Evolutionary conservation across 129 eudicot genomes (phyloP).

Genomic region (Erigeron canadensis): DNA sequence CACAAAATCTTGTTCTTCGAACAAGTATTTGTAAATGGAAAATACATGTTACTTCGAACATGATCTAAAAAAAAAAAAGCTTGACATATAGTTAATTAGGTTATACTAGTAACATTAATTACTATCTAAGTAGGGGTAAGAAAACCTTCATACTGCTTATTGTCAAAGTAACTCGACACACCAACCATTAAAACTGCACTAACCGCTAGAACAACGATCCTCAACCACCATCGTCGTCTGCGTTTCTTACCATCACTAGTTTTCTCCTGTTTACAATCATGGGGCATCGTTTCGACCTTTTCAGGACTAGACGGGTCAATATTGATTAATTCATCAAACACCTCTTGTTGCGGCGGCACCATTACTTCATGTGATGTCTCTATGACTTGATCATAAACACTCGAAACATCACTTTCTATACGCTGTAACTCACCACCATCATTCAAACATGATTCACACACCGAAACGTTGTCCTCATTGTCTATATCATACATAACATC

Average conservation of each 20-base stretch:
- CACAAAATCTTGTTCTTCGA: too few species aligned
- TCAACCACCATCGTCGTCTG: slow-evolving; percentile 7
- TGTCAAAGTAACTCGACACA: slow-evolving; percentile 1
- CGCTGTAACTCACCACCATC: not conserved
- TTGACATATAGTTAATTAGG: not conserved
- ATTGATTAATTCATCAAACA: not conserved
- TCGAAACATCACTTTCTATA: not conserved
- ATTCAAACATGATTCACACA: slow-evolving; percentile 8
- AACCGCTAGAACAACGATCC: slow-evolving; percentile 8
- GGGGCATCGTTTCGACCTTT: not conserved
- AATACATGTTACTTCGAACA: too few species aligned
- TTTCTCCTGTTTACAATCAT: not conserved
- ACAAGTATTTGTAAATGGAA: too few species aligned
- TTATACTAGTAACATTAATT: not conserved
- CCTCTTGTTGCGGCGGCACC: not conserved
- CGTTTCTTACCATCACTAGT: slow-evolving; percentile 11
- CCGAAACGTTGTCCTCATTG: not conserved
- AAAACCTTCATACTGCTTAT: slow-evolving; percentile 5
- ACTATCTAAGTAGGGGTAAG: slow-evolving; percentile 22
- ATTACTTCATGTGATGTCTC: not conserved
- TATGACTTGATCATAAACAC: not conserved
- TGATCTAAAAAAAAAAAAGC: too few species aligned
- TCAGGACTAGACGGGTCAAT: not conserved
- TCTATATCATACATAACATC: not conserved
- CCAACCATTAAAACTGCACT: slow-evolving; percentile 13